Conservation (phyloP, 2,329 filamentous ascomycete genomes). For the Fusarium sp. region DNA sequence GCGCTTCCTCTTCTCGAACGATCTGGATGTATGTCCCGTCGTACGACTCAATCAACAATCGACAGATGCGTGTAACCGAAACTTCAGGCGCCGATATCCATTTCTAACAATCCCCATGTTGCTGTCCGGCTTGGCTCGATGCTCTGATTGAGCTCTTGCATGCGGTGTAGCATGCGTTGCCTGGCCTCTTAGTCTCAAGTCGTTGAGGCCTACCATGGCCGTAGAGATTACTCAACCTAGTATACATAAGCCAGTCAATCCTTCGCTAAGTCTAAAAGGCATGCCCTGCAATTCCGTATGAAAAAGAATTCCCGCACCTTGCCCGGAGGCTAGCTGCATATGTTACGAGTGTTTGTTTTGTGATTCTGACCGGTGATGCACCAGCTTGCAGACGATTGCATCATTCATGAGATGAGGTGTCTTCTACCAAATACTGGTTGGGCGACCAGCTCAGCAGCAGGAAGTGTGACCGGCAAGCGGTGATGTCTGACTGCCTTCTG, state of each 20-base stretch:
- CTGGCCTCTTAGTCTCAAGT: slow-evolving; percentile 14
- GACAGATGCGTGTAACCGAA: slow-evolving; percentile 24
- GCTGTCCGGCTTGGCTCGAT: slow-evolving; percentile 12
- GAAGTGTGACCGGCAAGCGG: slow-evolving; percentile 12
- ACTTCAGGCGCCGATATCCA: slow-evolving; percentile 19
- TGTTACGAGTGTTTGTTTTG: slow-evolving; percentile 33
- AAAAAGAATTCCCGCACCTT: slow-evolving; percentile 27
- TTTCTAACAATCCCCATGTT: slow-evolving; percentile 20
- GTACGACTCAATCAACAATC: slow-evolving; percentile 29
- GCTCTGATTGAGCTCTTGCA: slow-evolving; percentile 2
- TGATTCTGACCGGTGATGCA: slow-evolving; percentile 30
- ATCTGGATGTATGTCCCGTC: slow-evolving; percentile 29
- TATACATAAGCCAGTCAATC: slow-evolving; percentile 5
- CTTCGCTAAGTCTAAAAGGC: slow-evolving; percentile 3
- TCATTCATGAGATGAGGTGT: slow-evolving; percentile 22
- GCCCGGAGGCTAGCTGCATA: slow-evolving; percentile 35
- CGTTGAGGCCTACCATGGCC: slow-evolving; percentile 28
- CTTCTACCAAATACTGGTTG: slow-evolving; percentile 2
- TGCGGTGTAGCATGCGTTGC: slow-evolving; percentile 2
- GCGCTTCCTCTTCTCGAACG: slow-evolving; percentile 43
- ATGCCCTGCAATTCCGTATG: slow-evolving; percentile 20
- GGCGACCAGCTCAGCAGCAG: slow-evolving; percentile 12
- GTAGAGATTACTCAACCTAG: slow-evolving; percentile 4
- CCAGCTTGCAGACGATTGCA: slow-evolving; percentile 30
- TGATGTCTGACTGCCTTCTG: slow-evolving; percentile 1